Evolutionary conservation across 2,329 filamentous ascomycete genomes (phyloP), one percentile per base, ranked within the genome.

Genomic region (Teratosphaeria destructans): DNA sequence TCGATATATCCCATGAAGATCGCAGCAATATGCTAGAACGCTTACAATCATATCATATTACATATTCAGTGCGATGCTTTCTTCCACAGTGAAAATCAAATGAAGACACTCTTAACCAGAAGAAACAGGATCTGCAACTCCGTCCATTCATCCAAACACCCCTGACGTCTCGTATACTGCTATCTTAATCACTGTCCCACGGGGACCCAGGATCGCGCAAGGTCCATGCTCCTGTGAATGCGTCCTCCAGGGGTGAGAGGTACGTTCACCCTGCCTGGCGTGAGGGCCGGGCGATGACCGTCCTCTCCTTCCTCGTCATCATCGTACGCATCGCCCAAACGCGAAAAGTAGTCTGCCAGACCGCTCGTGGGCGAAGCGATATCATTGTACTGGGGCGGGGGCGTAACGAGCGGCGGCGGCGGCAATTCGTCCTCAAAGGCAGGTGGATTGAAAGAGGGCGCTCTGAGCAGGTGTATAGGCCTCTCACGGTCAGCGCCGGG

Each of bases 361-460:
- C 56, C 56, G 16, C 43, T 34, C 11, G 76, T 91, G 73, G 71
- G 90, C 16, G 87, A 88, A 1, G 94, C 84, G 43, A 95, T 88
- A 3, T 81, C 79, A 61, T 93, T 89, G 71, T 96, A 96, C 60
- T 88, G 85, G 0, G 92, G 92, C 7, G 92, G 92, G 1, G 91
- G 91, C 0, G 90, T 95, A 64, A 88, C 79, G 16, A 88, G 73
- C 0, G 87, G 85, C 56, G 88, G 88, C 3, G 89, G 88, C 0
- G 88, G 85, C 5, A 85, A 81, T 57, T 95, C 88, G 5, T 90
- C 90, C 62, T 94, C 87, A 69, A 95, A 96, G 0, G 89, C 84
- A 0, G 92, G 91, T 1, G 92, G 92, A 61, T 91, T 91, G 75
- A 91, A 95, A 0, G 90, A 95, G 0, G 92, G 92, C 5, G 85